Conservation (phyloP, 495 filamentous ascomycete species). For the Aspergillus kassunensis region DNA sequence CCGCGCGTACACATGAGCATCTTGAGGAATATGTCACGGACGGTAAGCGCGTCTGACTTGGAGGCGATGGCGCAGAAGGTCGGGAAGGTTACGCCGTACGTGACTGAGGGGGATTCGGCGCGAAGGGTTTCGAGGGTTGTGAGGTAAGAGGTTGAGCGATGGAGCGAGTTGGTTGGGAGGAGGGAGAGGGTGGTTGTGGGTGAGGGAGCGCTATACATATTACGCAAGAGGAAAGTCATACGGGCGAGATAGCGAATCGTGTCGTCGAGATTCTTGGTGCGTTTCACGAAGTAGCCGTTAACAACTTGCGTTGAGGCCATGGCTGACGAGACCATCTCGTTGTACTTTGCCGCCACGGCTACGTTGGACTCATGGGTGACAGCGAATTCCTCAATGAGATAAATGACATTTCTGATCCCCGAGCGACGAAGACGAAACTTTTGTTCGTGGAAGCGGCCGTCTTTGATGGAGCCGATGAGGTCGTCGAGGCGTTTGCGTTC, state of each 20-base stretch:
- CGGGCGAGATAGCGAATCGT: constrained; percentile 73
- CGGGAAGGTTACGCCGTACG: constrained; percentile 65
- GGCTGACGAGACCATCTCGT: constrained; percentile 65
- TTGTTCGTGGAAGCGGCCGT: constrained; percentile 80
- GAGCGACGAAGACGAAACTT: constrained; percentile 74
- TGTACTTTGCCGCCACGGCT: constrained; percentile 46
- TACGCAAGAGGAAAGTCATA: constrained; percentile 67
- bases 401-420: constrained; percentile 71
- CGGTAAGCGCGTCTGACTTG: constrained; percentile 68
- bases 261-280: constrained; percentile 72
- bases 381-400: constrained; percentile 72
- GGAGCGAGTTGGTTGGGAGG: constrained; percentile 66
- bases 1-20: constrained; percentile 84
- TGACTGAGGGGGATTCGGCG: constrained; percentile 40
- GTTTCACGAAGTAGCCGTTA: constrained; percentile 78
- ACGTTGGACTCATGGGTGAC: constrained; percentile 42
- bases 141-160: neutral
- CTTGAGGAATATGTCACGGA: constrained; percentile 75
- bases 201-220: constrained; percentile 51
- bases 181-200: constrained; percentile 31
- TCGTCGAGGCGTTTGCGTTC: constrained; percentile 84
- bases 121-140: constrained; percentile 56
- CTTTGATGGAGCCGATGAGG: constrained; percentile 73
- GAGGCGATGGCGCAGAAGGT: constrained; percentile 68
- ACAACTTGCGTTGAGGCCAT: constrained; percentile 80